These are phyloP conservation scores for Corrigiola litoralis DNA, from an alignment of 179 eudicot species.

Conservation along the genomic window DNA sequence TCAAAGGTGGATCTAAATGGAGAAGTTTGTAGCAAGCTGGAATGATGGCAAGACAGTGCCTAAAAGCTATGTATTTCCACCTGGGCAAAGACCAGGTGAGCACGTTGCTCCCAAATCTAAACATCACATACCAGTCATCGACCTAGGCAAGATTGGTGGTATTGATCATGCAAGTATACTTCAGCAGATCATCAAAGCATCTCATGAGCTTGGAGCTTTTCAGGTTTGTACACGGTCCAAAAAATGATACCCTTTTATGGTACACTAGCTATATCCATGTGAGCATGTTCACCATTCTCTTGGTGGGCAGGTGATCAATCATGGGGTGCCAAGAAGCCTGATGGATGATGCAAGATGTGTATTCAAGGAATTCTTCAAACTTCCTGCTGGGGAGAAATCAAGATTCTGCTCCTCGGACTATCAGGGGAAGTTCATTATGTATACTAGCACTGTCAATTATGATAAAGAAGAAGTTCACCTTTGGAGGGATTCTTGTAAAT, in stretches of 20 bases:
- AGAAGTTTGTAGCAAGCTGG: constrained; percentile 32
- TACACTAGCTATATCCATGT: no score
- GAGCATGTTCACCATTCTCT: no score
- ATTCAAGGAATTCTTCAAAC: constrained; percentile 18
- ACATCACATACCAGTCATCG: constrained; percentile 32
- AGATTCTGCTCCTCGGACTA: not conserved
- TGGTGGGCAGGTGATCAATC: no score
- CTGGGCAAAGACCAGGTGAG: constrained; percentile 35
- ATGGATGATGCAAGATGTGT: constrained; percentile 8
- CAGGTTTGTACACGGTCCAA: constrained; percentile 9
- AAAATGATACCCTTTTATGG: no score
- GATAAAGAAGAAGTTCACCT: constrained; percentile 19
- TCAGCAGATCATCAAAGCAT: constrained; percentile 29
- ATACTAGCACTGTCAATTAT: constrained; percentile 22
- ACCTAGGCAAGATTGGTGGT: constrained; percentile 18
- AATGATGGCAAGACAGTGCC: constrained; percentile 30
- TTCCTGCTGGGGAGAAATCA: constrained; percentile 16
- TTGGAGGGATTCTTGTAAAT: constrained; percentile 35
- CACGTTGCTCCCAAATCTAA: constrained; percentile 15
- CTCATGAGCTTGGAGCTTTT: constrained; percentile 14
- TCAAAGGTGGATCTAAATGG: no score
- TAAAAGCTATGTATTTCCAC: constrained; percentile 38
- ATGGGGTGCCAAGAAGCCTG: not conserved
- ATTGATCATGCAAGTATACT: not conserved
- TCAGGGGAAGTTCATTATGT: not conserved